Evolutionary conservation across 1,284 basidiomycete genomes (phyloP).

Genomic region (Bjerkandera adusta): DNA sequence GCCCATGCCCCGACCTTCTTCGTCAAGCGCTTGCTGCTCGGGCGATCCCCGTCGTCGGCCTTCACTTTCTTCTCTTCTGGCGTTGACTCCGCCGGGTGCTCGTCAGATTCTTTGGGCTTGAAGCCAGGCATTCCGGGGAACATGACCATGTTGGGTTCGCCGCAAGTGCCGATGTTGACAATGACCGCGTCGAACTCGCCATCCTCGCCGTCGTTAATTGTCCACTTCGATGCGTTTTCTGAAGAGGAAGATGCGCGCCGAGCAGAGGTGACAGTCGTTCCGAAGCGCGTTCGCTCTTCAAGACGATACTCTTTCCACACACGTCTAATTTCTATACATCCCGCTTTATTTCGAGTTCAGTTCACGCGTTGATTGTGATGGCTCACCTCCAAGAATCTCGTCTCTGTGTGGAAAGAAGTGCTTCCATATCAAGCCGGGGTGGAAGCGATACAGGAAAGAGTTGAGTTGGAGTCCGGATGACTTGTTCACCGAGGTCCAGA

Average conservation of each 20-base stretch:
- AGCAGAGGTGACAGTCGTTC: conserved; percentile 39
- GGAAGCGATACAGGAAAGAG: conserved; percentile 55
- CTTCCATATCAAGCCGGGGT: conserved; percentile 45
- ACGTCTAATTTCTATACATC: conserved; percentile 40
- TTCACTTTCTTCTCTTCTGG: not conserved
- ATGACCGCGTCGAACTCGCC: conserved; percentile 58
- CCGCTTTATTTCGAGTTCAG: not conserved
- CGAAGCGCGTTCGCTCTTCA: conserved; percentile 47
- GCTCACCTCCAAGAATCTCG: conserved; percentile 50
- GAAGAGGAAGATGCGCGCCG: conserved; percentile 21
- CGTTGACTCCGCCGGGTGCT: conserved; percentile 7
- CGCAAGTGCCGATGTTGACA: conserved; percentile 57
- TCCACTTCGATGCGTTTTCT: conserved; percentile 35
- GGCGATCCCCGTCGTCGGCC: not conserved
- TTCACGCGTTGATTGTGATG: conserved; percentile 4
- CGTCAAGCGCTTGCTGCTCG: not conserved
- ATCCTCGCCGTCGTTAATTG: conserved; percentile 47
- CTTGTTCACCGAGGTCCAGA: conserved; percentile 61
- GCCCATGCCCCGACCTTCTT: no score
- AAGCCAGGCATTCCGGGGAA: conserved; percentile 45
- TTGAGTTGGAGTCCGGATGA: conserved; percentile 63
- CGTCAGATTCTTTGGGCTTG: conserved; percentile 16
- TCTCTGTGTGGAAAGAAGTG: conserved; percentile 48
- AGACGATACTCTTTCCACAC: conserved; percentile 58
- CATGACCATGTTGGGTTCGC: conserved; percentile 46